Percentiles rank a stretch among this genome's conserved stretches.
Conservation (phyloP, 2,329 filamentous ascomycete genomes). For the Orbilia oligospora region DNA sequence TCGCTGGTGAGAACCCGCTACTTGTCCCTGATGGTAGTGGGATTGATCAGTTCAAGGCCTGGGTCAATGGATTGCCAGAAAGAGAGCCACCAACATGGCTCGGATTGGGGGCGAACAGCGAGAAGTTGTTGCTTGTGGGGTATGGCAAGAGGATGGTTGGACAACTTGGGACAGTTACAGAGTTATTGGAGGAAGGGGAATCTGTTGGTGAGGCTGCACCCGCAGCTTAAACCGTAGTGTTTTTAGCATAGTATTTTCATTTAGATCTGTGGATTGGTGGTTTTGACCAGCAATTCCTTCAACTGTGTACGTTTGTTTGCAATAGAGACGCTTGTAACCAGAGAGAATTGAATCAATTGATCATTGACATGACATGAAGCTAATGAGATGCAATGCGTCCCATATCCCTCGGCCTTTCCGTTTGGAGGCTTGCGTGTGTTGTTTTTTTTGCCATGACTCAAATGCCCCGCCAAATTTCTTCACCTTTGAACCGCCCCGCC, state of each 20-base stretch:
- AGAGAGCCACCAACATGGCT: conserved; percentile 96
- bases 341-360: conserved; percentile 4
- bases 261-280: background rate
- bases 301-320: background rate
- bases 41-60: conserved; percentile 86
- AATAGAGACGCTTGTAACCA: background rate
- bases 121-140: conserved; percentile 92
- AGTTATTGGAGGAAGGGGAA: conserved; percentile 92
- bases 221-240: conserved; percentile 62
- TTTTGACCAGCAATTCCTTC: background rate
- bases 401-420: too few relatives aligned
- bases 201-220: conserved; percentile 68
- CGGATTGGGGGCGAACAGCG: conserved; percentile 92
- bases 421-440: too few relatives aligned
- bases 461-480: conserved; percentile 61
- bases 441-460: conserved; percentile 40
- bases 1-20: conserved; percentile 75
- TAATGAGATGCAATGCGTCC: background rate
- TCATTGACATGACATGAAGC: background rate
- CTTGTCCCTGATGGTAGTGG: conserved; percentile 84
- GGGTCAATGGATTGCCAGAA: conserved; percentile 93
- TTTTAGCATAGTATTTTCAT: conserved; percentile 36
- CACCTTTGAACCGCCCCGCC: conserved; percentile 45
- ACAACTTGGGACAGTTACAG: conserved; percentile 86
- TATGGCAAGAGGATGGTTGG: conserved; percentile 87